phyloP scores from a whole-genome alignment of 2,329 filamentous ascomycete species.

The Aspergillus fumigatiaffinis region DNA sequence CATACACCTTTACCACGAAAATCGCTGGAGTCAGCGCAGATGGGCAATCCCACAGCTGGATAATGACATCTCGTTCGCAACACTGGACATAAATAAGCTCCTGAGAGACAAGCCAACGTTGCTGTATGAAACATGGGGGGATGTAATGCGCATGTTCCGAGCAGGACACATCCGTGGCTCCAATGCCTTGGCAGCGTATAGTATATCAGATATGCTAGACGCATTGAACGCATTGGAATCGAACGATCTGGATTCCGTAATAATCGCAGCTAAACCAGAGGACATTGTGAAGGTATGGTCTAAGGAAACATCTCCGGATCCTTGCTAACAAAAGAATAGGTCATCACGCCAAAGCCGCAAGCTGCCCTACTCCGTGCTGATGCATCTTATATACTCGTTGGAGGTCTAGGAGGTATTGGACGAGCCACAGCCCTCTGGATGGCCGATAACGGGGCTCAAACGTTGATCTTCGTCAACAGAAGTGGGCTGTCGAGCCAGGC shows the following conservation, averaged over 20 bases:
- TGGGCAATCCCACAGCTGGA: not conserved
- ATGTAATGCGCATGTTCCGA: constrained; percentile 12
- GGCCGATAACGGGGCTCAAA: constrained; percentile 46
- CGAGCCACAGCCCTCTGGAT: constrained; percentile 39
- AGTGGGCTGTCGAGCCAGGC: constrained; percentile 21
- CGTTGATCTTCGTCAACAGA: constrained; percentile 53
- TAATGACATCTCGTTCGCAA: constrained; percentile 11
- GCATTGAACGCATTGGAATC: constrained; percentile 7
- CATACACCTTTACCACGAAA: constrained; percentile 21
- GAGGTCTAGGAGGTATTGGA: constrained; percentile 28
- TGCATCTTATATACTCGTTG: constrained; percentile 24
- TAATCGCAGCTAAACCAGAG: constrained; percentile 3
- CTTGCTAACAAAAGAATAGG: not conserved
- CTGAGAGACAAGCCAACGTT: constrained; percentile 3
- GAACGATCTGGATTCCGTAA: constrained; percentile 2
- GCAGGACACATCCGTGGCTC: constrained; percentile 11
- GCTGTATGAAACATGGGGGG: constrained; percentile 6
- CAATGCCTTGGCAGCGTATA: not conserved
- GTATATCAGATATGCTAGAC: constrained; percentile 8
- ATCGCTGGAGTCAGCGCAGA: not conserved
- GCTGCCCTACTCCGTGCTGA: constrained; percentile 5
- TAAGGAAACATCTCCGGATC: too few species aligned
- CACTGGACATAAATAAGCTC: constrained; percentile 12
- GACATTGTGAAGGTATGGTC: constrained; percentile 12
- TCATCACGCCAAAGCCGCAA: not conserved